Percentiles rank a stretch among this genome's conserved stretches.
Conservation (phyloP, 2,329 filamentous ascomycete species). For the Zasmidium citrigriseum region DNA sequence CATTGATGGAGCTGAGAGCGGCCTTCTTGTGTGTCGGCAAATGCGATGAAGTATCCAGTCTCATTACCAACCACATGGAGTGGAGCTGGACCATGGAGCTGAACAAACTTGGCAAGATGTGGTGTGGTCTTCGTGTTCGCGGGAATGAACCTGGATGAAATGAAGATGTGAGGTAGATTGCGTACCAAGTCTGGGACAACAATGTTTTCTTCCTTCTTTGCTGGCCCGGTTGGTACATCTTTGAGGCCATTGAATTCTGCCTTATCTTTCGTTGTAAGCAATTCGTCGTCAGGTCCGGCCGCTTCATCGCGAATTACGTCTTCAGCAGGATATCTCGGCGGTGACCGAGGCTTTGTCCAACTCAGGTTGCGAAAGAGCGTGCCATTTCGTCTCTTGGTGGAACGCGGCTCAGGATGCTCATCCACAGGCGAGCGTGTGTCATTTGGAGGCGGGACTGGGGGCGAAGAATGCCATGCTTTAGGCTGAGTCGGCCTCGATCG, state of each 20-base stretch:
- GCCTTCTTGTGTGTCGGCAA: slow-evolving; percentile 14
- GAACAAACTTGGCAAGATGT: slow-evolving; percentile 22
- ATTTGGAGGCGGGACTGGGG: neutral
- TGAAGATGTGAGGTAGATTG: slow-evolving; percentile 28
- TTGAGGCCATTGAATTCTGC: slow-evolving; percentile 21
- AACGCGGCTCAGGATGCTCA: neutral
- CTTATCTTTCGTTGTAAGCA: neutral
- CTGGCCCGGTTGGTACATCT: slow-evolving; percentile 23
- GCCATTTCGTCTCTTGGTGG: neutral
- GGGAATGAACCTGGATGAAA: slow-evolving; percentile 23
- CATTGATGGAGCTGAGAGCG: slow-evolving; percentile 7
- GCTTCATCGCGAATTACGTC: neutral
- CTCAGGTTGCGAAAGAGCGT: neutral
- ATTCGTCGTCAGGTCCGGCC: neutral
- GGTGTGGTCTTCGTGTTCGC: slow-evolving; percentile 3
- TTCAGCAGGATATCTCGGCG: neutral
- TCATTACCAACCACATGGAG: slow-evolving; percentile 21
- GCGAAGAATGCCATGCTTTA: neutral
- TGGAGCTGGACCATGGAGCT: neutral
- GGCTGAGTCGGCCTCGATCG: neutral
- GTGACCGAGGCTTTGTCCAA: slow-evolving; percentile 3
- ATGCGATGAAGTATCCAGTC: slow-evolving; percentile 29
- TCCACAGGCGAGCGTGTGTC: neutral
- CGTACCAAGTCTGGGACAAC: neutral
- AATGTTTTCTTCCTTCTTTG: neutral